Percentiles rank a stretch among this genome's conserved stretches.
Evolutionary conservation across 179 eudicot species (phyloP).

Genomic region (Drosera spatulata): DNA sequence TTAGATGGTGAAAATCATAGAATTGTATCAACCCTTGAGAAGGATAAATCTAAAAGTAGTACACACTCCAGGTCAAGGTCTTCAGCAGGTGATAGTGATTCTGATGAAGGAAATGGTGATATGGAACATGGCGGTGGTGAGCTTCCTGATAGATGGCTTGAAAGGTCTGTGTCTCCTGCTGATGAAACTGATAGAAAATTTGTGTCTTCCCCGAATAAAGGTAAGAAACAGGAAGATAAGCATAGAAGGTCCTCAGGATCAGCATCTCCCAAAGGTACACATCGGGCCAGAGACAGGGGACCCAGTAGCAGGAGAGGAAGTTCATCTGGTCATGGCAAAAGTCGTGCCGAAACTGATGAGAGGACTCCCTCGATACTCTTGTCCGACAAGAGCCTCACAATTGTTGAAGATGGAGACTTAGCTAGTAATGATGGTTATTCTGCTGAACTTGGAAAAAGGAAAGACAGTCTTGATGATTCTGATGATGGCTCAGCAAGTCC

Average conservation of each 20-base stretch:
- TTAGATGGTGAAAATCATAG: conserved; percentile 15
- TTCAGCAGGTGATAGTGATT: conserved; percentile 16
- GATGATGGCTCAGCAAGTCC: conserved; percentile 17
- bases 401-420: conserved; percentile 9
- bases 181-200: conserved; percentile 31
- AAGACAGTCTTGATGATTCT: conserved; percentile 16
- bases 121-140: conserved; percentile 41
- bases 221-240: conserved; percentile 32
- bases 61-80: conserved; percentile 28
- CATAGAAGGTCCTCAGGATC: conserved; percentile 51
- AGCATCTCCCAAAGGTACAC: conserved; percentile 32
- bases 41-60: conserved; percentile 16
- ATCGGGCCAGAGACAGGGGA: conserved; percentile 13
- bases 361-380: conserved; percentile 7
- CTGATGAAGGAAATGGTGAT: conserved; percentile 18
- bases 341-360: conserved; percentile 28
- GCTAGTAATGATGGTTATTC: conserved; percentile 17
- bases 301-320: conserved; percentile 20
- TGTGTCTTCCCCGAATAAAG: conserved; percentile 33
- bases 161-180: conserved; percentile 62
- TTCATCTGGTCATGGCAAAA: conserved; percentile 15
- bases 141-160: conserved; percentile 43
- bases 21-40: conserved; percentile 7
- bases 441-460: conserved; percentile 9
- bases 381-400: conserved; percentile 9